A percentile compares a stretch with the other conserved stretches of the same genome.
These are phyloP conservation scores for Calycina marina DNA, from an alignment of 2,329 filamentous ascomycete genomes.

Conservation along the genomic window DNA sequence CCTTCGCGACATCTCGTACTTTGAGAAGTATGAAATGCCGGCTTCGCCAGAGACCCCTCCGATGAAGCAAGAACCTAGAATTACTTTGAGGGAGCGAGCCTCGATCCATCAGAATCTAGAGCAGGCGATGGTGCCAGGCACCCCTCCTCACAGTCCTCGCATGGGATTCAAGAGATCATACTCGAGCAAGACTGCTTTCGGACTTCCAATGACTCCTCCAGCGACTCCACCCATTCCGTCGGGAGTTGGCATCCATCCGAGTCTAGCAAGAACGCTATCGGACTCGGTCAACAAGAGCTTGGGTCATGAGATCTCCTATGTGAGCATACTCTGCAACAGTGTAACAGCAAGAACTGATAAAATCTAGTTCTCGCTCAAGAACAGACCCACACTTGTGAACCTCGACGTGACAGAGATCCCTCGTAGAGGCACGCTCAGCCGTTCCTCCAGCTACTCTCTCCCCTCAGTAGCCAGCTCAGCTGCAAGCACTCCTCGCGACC, in stretches of 20 bases:
- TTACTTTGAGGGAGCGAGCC: background rate
- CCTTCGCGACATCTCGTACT: slow-evolving; percentile 1
- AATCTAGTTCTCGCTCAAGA: background rate
- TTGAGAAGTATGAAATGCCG: background rate
- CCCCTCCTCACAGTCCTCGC: background rate
- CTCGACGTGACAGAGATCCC: background rate
- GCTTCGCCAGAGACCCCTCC: background rate
- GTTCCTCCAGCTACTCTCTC: slow-evolving; percentile 1
- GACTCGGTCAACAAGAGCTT: background rate
- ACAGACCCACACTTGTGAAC: background rate
- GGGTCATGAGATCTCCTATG: background rate
- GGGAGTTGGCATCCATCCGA: background rate
- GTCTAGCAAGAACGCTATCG: background rate
- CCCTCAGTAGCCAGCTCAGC: background rate
- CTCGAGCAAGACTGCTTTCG: background rate
- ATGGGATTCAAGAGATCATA: background rate
- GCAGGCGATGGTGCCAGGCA: background rate
- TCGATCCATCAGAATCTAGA: background rate
- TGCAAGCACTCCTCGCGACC: background rate
- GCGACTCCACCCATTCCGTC: background rate
- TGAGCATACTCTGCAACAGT: background rate
- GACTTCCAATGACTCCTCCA: background rate
- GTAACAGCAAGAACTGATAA: background rate
- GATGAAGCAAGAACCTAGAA: background rate
- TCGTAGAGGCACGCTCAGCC: background rate